Conservation (phyloP, 139 green algal species). For the Chlorella sorokiniana region DNA sequence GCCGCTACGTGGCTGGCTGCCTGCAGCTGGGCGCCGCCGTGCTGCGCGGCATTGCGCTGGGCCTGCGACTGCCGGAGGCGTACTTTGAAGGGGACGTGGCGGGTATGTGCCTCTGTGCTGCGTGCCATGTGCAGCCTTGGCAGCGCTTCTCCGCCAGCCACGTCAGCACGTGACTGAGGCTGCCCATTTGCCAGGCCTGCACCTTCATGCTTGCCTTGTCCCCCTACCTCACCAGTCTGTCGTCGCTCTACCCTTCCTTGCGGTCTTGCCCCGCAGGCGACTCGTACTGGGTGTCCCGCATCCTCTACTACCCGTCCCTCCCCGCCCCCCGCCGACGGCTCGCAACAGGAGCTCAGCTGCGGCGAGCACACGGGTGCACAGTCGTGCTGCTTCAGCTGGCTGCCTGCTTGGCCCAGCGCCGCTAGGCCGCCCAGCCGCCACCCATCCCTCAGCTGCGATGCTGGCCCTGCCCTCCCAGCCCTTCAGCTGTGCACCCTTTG, state of each 20-base stretch:
- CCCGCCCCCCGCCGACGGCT: neutral
- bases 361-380: conserved; percentile 63
- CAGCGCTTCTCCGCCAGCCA: neutral
- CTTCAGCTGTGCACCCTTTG: neutral
- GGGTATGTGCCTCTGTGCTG: neutral
- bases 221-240: too few species aligned
- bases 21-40: conserved; percentile 45
- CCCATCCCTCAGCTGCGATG: neutral
- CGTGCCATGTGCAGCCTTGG: neutral
- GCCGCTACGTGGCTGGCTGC: conserved; percentile 42
- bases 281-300: conserved; percentile 51
- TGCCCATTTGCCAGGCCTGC: too few species aligned
- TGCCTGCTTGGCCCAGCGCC: neutral
- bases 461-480: neutral
- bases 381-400: too few species aligned
- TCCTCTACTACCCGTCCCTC: conserved; percentile 66
- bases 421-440: too few species aligned
- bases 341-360: conserved; percentile 54
- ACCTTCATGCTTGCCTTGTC: too few species aligned
- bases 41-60: conserved; percentile 59
- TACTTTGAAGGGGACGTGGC: conserved; percentile 38
- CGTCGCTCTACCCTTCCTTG: neutral
- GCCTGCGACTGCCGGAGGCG: conserved; percentile 37
- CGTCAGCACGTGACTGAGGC: too few species aligned
- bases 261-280: neutral